Conservation (phyloP, 2,329 filamentous ascomycete species). For the Bipolaris sorokiniana region DNA sequence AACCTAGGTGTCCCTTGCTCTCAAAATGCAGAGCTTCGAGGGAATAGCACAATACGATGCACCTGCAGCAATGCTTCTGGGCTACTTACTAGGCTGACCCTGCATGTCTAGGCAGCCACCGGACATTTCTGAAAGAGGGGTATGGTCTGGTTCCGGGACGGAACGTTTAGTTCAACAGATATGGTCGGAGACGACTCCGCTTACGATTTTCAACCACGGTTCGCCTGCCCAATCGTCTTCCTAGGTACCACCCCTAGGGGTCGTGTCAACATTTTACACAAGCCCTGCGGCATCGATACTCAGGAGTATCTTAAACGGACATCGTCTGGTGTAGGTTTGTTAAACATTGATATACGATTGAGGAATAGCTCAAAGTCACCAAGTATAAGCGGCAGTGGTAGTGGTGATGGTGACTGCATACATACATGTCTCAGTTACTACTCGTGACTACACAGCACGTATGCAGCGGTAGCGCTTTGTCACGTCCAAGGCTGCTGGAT, state of each 20-base stretch:
- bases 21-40: neutral
- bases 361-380: neutral
- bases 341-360: neutral
- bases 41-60: neutral
- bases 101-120: constrained; percentile 7
- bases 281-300: neutral
- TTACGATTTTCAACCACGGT: neutral
- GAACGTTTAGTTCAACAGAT: constrained; percentile 4
- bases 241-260: neutral
- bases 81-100: constrained; percentile 3
- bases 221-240: constrained; percentile 2
- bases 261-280: constrained; percentile 1
- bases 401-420: neutral
- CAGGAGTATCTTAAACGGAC: neutral
- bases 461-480: neutral
- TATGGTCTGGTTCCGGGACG: constrained; percentile 4
- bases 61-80: neutral
- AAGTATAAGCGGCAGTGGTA: neutral
- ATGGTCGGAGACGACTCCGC: constrained; percentile 10
- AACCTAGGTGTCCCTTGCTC: neutral
- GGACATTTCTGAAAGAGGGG: constrained; percentile 7
- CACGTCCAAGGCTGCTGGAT: neutral
- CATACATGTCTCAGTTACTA: neutral
- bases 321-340: neutral
- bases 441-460: neutral